Conservation (phyloP, 169 alveolate species). For the Cryptosporidium ubiquitum region DNA sequence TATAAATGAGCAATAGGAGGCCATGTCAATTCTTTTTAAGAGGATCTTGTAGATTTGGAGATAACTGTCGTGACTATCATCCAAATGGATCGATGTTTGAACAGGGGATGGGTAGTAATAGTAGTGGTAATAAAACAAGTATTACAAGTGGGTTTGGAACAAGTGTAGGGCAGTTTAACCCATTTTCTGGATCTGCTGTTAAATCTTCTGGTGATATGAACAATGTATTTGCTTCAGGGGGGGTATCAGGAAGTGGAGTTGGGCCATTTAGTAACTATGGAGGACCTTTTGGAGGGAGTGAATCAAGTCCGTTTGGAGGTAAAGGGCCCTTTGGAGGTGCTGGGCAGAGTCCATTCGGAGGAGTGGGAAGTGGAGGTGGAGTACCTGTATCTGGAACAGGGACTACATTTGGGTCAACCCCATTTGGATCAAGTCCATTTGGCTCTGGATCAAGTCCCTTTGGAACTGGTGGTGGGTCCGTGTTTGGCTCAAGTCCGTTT, state of each 20-base stretch:
- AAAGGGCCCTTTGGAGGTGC: not conserved
- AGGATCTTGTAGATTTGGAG: constrained; percentile 72
- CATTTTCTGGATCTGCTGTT: not conserved
- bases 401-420: not conserved
- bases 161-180: not conserved
- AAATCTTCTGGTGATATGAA: not conserved
- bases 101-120: not conserved
- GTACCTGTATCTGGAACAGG: not conserved
- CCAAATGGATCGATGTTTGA: constrained; percentile 45
- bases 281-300: not conserved
- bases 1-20: constrained; percentile 61
- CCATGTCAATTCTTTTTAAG: constrained; percentile 71
- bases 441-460: not conserved
- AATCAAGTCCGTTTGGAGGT: not conserved
- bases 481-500: not conserved
- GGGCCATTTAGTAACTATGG: not conserved
- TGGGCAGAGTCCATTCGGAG: constrained; percentile 3
- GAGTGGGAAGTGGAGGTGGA: not conserved
- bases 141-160: not conserved
- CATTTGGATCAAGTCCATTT: not conserved
- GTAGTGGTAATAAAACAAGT: not conserved
- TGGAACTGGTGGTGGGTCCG: not conserved
- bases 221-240: not conserved
- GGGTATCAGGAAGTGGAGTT: not conserved
- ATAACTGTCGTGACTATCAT: constrained; percentile 64